Evolutionary conservation across 1,139 yeast genomes (phyloP), one percentile per base, ranked within the genome.

Genomic region (Debaryomyces sp.): DNA sequence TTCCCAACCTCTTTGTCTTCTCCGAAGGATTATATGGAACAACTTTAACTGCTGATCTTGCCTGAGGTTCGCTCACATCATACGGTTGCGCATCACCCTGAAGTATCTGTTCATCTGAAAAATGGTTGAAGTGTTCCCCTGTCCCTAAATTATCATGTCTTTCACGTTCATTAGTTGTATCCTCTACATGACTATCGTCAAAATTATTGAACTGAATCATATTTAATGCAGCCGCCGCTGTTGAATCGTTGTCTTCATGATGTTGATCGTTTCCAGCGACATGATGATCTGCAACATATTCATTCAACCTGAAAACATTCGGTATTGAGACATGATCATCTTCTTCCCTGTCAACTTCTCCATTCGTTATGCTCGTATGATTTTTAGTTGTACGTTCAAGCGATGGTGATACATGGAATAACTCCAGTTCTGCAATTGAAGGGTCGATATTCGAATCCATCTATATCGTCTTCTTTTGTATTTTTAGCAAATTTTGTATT

Each of bases 11-110:
- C 47, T 62, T 64, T 9, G 73, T 60, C 46, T 66, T 68, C 35
- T 60, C 59, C 15, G 58, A 55, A 5, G 75, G 77, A 38, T 64
- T 60, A 52, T 73, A 73, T 26, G 65, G 71, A 13, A 71, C 76
- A 39, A 72, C 49, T 23, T 59, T 55, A 4, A 61, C 62, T 4
- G 43, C 30, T 4, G 50, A 34, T 21, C 37, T 17, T 6, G 36
- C 32, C 15, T 37, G 34, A 4, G 48, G 21, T 9, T 29, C 34
- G 12, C 35, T 38, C 9, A 36, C 9, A 27, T 36, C 36, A 36
- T 36, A 43, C 21, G 45, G 9, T 5, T 23, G 35, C 2, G 41
- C 22, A 15, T 37, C 41, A 15, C 38, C 45, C 6, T 36, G 39
- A 8, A 46, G 27, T 15, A 34, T 35, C 17, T 35, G 44, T 9